These are phyloP conservation scores for Colletotrichum cuscutae DNA, from an alignment of 2,329 filamentous ascomycete genomes.

Conservation along the genomic window DNA sequence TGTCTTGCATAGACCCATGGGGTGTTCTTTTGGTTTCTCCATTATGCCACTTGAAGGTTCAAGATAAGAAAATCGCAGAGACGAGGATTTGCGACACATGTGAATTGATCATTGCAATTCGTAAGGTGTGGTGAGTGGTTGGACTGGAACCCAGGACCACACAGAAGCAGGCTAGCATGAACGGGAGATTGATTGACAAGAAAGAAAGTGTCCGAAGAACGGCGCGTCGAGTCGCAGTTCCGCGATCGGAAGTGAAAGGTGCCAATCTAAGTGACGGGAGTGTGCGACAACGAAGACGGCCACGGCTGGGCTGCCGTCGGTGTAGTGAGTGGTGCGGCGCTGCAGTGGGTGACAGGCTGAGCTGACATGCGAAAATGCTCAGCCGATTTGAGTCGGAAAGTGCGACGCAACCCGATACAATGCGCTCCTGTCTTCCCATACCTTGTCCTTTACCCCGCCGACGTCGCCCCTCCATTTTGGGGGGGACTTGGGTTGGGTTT, in stretches of 20 bases:
- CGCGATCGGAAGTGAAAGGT: conserved; percentile 23
- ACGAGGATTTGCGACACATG: conserved; percentile 21
- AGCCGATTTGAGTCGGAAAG: conserved; percentile 7
- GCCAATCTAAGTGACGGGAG: not conserved
- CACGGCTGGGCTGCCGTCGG: not conserved
- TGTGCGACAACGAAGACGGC: not conserved
- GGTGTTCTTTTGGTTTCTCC: conserved; percentile 2
- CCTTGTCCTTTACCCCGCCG: not conserved
- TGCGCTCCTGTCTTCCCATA: conserved; percentile 1
- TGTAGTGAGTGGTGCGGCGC: too few species aligned
- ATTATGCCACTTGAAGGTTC: conserved; percentile 9
- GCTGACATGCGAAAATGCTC: conserved; percentile 5
- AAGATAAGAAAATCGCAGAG: conserved; percentile 18
- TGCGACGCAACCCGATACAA: conserved; percentile 29
- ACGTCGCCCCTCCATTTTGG: not conserved
- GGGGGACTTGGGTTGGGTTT: not conserved
- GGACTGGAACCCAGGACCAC: not conserved
- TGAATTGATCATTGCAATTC: conserved; percentile 32
- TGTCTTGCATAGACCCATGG: conserved; percentile 1
- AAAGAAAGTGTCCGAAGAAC: conserved; percentile 11
- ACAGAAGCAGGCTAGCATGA: not conserved
- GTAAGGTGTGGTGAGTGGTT: conserved; percentile 15
- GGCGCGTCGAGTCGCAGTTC: conserved; percentile 28
- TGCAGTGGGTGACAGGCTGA: not conserved
- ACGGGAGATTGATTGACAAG: conserved; percentile 14